Evolutionary conservation across 2,329 filamentous ascomycete genomes (phyloP), one percentile per base, ranked within the genome.

Genomic region (Aspergillus texensis): DNA sequence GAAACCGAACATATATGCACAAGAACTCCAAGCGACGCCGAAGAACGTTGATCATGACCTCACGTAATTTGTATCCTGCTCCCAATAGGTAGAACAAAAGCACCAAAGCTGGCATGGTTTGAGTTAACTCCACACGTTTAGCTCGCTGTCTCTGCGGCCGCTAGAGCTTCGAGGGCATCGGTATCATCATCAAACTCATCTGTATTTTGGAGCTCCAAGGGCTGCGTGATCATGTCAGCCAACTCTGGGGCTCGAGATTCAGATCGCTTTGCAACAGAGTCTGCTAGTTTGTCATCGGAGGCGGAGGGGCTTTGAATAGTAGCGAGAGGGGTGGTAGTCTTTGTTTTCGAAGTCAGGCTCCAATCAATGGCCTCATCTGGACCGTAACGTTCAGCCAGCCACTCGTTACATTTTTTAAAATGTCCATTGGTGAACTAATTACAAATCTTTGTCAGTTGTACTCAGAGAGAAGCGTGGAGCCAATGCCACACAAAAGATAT

Each of bases 291-390:
- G 60, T 77, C 72, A 61, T 73, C 73, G 4, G 66, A 64, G 6
- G 70, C 65, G 8, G 69, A 64, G 4, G 66, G 65, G 28, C 62
- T 58, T 56, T 67, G 46, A 52, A 66, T 50, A 26, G 56, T 30
- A 58, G 63, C 60, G 55, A 69, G 59, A 58, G 62, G 61, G 24
- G 48, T 65, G 60, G 58, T 65, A 63, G 57, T 62, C 26, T 64
- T 71, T 19, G 60, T 57, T 34, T 64, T 68, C 5, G 77, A 71
- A 54, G 85, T 81, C 64, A 90, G 74, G 74, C 90, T 89, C 94
- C 95, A 99, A 77, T 98, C 90, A 71, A 99, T 93, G 72, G 88
- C 86, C 1, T 87, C 90, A 3, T 89, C 90, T n/a, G 85, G 81
- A 0, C 95, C 95, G 77, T 98, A 97, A 62, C 91, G 84, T 69